phyloP scores from a whole-genome alignment of 805 yeast species.

The Suhomyces prunicola region DNA sequence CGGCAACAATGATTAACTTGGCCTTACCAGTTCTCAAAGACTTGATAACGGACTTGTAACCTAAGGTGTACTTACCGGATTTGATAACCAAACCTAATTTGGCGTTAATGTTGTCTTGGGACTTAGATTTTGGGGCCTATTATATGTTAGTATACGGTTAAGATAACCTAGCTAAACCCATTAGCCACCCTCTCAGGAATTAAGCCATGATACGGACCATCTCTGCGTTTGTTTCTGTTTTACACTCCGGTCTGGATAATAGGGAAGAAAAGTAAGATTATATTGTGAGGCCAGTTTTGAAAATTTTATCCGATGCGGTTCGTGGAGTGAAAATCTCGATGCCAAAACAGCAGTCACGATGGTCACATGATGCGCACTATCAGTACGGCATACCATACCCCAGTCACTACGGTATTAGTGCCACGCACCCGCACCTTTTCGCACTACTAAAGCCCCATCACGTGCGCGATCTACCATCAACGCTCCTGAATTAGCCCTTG shows the following conservation, averaged over 20 bases:
- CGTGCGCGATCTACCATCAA: neutral
- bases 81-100: constrained; percentile 97
- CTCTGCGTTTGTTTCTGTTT: constrained; percentile 72
- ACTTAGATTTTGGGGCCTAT: constrained; percentile 94
- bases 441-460: neutral
- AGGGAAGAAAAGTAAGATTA: constrained; percentile 1
- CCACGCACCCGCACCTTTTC: neutral
- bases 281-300: neutral
- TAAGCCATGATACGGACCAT: constrained; percentile 75
- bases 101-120: constrained; percentile 94
- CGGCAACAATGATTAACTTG: constrained; percentile 95
- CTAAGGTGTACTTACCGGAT: constrained; percentile 99
- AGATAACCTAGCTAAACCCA: neutral
- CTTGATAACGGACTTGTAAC: constrained; percentile 98
- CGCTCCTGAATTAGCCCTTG: neutral
- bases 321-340: neutral
- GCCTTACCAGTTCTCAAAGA: constrained; percentile 98
- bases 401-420: neutral
- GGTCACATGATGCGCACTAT: constrained; percentile 3
- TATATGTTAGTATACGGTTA: constrained; percentile 36
- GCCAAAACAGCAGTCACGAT: constrained; percentile 5
- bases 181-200: neutral
- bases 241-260: constrained; percentile 88
- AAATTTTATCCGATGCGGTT: constrained; percentile 2
- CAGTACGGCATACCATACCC: neutral